Evolutionary conservation across 2,329 filamentous ascomycete genomes (phyloP).

Genomic region (Hypoxylon sp.): DNA sequence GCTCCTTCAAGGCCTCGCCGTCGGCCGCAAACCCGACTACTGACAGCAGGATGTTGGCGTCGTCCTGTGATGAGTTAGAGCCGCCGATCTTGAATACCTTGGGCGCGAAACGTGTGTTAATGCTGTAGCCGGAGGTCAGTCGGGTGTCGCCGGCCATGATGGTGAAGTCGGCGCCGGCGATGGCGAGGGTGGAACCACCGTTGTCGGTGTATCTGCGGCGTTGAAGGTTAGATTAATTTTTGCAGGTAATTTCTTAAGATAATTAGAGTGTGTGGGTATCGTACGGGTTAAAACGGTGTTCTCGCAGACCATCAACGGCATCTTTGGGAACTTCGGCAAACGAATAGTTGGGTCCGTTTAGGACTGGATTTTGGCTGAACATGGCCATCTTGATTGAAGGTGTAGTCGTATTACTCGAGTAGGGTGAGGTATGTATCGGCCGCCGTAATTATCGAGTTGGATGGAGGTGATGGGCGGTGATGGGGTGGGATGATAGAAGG

Average conservation of each 20-base stretch:
- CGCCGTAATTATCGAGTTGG: conserved; percentile 19
- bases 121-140: conserved; percentile 96
- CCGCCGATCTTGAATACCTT: conserved; percentile 99
- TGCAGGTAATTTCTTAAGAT: conserved; percentile 2
- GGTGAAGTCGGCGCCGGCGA: conserved; percentile 92
- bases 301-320: conserved; percentile 68
- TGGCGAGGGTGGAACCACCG: conserved; percentile 94
- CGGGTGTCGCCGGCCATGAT: conserved; percentile 98
- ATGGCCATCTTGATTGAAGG: conserved; percentile 69
- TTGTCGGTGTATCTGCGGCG: conserved; percentile 91
- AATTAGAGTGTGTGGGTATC: conserved; percentile 52
- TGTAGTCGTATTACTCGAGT: conserved; percentile 29
- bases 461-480: conserved; percentile 24
- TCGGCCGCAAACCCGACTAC: conserved; percentile 97
- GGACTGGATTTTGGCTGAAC: conserved; percentile 78
- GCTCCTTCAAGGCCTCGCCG: conserved; percentile 92
- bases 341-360: conserved; percentile 79
- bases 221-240: conserved; percentile 20
- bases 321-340: conserved; percentile 73
- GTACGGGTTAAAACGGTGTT: conserved; percentile 95
- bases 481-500: conserved; percentile 35
- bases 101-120: conserved; percentile 95
- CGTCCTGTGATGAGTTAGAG: conserved; percentile 85
- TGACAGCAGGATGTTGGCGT: conserved; percentile 89
- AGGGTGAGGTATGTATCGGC: conserved; percentile 7